Conservation (phyloP, 2,329 filamentous ascomycete species). For the Ambrosiella beaveri region DNA sequence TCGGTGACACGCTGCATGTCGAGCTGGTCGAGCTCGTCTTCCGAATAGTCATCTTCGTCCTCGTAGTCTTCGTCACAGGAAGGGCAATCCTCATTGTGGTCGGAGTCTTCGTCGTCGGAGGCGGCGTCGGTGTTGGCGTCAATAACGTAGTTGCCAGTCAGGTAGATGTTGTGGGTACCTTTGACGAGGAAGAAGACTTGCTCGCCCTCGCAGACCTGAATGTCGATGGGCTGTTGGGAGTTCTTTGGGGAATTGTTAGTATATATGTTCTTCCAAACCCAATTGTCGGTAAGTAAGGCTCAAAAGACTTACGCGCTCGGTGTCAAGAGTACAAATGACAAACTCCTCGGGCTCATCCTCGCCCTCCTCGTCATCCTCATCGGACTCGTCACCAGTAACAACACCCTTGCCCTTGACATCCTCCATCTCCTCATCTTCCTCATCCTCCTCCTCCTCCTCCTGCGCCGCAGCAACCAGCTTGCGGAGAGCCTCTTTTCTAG, state of each 20-base stretch:
- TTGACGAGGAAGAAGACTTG: constrained; percentile 80
- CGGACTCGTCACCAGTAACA: constrained; percentile 42
- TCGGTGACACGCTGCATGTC: constrained; percentile 70
- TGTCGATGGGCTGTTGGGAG: constrained; percentile 89
- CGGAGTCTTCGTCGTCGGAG: constrained; percentile 44
- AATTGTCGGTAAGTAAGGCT: not conserved
- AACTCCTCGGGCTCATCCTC: constrained; percentile 66
- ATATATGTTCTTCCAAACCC: not conserved
- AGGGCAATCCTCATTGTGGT: constrained; percentile 36
- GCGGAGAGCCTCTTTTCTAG: constrained; percentile 54
- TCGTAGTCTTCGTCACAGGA: not conserved
- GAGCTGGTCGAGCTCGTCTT: constrained; percentile 62
- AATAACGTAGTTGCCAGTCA: constrained; percentile 93
- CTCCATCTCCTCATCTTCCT: constrained; percentile 51
- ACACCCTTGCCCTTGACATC: constrained; percentile 59
- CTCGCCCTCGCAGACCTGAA: constrained; percentile 79
- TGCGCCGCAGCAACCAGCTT: constrained; percentile 45
- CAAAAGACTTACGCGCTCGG: constrained; percentile 59
- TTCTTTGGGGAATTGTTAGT: constrained; percentile 34
- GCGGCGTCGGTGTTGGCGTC: constrained; percentile 46
- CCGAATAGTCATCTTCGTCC: constrained; percentile 57
- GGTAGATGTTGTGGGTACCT: constrained; percentile 76
- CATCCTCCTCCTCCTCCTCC: constrained; percentile 39
- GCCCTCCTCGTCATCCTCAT: constrained; percentile 35
- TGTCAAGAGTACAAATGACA: constrained; percentile 89